phyloP scores from a whole-genome alignment of 2,329 filamentous ascomycete genomes.

The Orbilia blumenaviensis region DNA sequence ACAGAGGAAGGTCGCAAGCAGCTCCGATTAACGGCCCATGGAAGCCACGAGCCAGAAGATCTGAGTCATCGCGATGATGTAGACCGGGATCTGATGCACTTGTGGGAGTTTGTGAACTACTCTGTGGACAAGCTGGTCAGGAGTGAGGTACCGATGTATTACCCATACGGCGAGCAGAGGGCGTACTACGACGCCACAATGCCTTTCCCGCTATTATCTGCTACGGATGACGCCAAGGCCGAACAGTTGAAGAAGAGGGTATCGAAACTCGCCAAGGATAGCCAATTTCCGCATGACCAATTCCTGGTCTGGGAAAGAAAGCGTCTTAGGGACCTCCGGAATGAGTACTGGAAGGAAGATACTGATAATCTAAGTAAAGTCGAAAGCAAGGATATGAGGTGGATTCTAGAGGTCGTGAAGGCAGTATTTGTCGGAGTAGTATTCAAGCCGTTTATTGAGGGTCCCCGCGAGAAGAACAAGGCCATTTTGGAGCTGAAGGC shows the following conservation, averaged over 20 bases:
- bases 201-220: slow-evolving; percentile 39
- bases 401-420: slow-evolving; percentile 53
- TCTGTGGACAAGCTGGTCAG: slow-evolving; percentile 45
- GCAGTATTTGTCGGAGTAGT: slow-evolving; percentile 46
- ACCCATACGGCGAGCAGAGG: slow-evolving; percentile 39
- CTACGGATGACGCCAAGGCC: slow-evolving; percentile 31
- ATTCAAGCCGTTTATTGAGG: slow-evolving; percentile 46
- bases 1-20: slow-evolving; percentile 47
- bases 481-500: slow-evolving; percentile 52
- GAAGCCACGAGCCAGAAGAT: slow-evolving; percentile 51
- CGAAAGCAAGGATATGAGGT: slow-evolving; percentile 52
- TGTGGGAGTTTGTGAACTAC: slow-evolving; percentile 53
- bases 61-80: slow-evolving; percentile 44
- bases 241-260: slow-evolving; percentile 30
- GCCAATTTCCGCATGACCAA: slow-evolving; percentile 43
- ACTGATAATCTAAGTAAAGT: slow-evolving; percentile 51
- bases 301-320: slow-evolving; percentile 50
- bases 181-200: slow-evolving; percentile 30
- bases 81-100: slow-evolving; percentile 51
- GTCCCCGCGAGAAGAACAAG: slow-evolving; percentile 49
- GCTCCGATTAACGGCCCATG: slow-evolving; percentile 47
- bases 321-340: slow-evolving; percentile 38
- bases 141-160: slow-evolving; percentile 48
- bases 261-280: slow-evolving; percentile 38
- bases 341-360: slow-evolving; percentile 54